Conservation (phyloP, 768 basidiomycete genomes). For the Fibroporia radiculosa region DNA sequence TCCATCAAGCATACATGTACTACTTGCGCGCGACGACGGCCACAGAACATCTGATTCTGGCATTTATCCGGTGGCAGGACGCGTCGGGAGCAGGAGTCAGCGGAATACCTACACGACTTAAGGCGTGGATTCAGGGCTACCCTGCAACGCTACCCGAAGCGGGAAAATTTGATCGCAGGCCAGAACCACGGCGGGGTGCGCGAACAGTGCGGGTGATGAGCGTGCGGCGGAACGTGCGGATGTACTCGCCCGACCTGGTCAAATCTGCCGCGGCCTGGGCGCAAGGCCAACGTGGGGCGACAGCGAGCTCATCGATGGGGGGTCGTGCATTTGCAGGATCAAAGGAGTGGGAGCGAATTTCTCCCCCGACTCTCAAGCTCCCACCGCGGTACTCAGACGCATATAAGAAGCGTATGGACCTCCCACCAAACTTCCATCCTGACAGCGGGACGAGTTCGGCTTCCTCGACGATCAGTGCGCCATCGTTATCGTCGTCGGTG, state of each 20-base stretch:
- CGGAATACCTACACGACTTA: conserved; percentile 79
- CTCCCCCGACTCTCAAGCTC: conserved; percentile 51
- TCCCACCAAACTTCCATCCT: conserved; percentile 55
- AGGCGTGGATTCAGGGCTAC: conserved; percentile 88
- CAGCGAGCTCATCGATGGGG: conserved; percentile 20
- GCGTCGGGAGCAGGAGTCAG: conserved; percentile 23
- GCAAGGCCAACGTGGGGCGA: conserved; percentile 23
- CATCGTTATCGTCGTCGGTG: conserved; percentile 26
- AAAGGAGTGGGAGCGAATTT: conserved; percentile 74
- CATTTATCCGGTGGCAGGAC: conserved; percentile 82
- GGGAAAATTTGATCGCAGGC: conserved; percentile 39
- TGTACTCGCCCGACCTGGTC: conserved; percentile 84
- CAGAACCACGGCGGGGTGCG: conserved; percentile 67
- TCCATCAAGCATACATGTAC: conserved; percentile 51
- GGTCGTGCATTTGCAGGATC: conserved; percentile 46
- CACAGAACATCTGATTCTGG: conserved; percentile 87
- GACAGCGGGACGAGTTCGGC: conserved; percentile 25
- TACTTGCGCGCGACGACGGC: conserved; percentile 83
- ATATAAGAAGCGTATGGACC: conserved; percentile 71
- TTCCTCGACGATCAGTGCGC: conserved; percentile 24
- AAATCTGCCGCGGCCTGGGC: conserved; percentile 50
- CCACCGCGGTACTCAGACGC: conserved; percentile 65
- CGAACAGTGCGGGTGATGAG: conserved; percentile 70
- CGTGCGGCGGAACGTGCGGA: conserved; percentile 74
- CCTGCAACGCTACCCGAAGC: conserved; percentile 69